phyloP scores from a whole-genome alignment of 169 alveolate species.

The Cryptosporidium bovis region DNA sequence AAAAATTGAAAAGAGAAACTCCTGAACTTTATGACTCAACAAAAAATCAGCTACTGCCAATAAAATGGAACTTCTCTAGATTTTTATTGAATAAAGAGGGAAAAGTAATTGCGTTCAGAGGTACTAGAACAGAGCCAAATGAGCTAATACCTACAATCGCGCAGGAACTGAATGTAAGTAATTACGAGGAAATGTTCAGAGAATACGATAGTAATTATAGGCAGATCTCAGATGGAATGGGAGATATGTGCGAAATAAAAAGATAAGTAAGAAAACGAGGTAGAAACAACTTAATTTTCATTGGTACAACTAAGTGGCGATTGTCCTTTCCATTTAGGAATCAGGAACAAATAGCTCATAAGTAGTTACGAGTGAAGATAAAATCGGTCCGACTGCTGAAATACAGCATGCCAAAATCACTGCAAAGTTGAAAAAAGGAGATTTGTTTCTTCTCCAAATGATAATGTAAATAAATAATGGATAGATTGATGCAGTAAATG shows the following conservation, averaged over 20 bases:
- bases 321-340: background rate
- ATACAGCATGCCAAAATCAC: constrained; percentile 32
- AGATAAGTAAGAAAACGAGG: background rate
- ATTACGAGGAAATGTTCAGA: constrained; percentile 23
- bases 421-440: constrained; percentile 20
- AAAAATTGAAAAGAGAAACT: constrained; percentile 46
- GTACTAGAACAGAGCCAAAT: constrained; percentile 52
- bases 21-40: constrained; percentile 39
- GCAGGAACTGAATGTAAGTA: constrained; percentile 5
- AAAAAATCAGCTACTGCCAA: constrained; percentile 14
- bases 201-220: constrained; percentile 19
- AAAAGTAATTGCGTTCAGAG: constrained; percentile 59
- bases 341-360: constrained; percentile 23
- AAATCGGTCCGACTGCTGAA: constrained; percentile 69
- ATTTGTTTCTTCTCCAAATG: constrained; percentile 23
- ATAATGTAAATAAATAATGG: constrained; percentile 59
- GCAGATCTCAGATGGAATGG: background rate
- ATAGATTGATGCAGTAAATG: constrained; percentile 65
- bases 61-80: constrained; percentile 64
- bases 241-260: constrained; percentile 11
- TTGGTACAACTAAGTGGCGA: background rate
- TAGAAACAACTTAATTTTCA: background rate
- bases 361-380: constrained; percentile 54
- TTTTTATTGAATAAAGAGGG: constrained; percentile 29
- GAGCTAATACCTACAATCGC: constrained; percentile 66